These are phyloP conservation scores for Dactylellina leptospora DNA, from an alignment of 2,329 filamentous ascomycete genomes.

Conservation along the genomic window DNA sequence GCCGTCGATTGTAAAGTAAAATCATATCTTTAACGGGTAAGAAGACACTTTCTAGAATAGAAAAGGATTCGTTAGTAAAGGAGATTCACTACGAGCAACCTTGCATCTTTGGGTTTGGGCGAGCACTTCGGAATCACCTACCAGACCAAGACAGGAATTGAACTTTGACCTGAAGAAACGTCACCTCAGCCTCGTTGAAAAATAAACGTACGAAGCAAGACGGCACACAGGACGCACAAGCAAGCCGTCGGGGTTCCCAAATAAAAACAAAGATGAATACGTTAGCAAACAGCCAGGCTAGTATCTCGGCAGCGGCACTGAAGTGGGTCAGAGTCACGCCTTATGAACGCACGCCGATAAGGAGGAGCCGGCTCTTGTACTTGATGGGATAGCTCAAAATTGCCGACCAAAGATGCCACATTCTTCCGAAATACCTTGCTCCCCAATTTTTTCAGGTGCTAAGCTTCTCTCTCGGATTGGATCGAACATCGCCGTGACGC, in stretches of 20 bases:
- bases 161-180: constrained; percentile 5
- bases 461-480: constrained; percentile 32
- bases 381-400: constrained; percentile 15
- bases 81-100: constrained; percentile 13
- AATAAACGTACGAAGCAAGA: background rate
- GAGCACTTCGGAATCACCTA: constrained; percentile 46
- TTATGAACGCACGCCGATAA: background rate
- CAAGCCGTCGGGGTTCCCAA: too few relatives aligned
- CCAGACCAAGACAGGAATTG: constrained; percentile 15
- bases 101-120: constrained; percentile 23
- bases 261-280: background rate
- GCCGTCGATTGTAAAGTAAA: constrained; percentile 13
- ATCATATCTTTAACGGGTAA: constrained; percentile 25
- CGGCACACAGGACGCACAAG: constrained; percentile 15
- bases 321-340: constrained; percentile 26
- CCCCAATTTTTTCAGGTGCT: constrained; percentile 15
- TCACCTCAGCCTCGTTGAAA: constrained; percentile 13
- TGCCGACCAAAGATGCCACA: constrained; percentile 15
- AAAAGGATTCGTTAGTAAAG: background rate
- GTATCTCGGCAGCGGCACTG: constrained; percentile 22
- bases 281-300: background rate
- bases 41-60: constrained; percentile 3
- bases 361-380: background rate
- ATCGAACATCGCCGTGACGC: constrained; percentile 21
- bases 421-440: constrained; percentile 16